Base-by-base conservation (phyloP, 2,329 filamentous ascomycete species). In the Blastomyces parvus region DNA sequence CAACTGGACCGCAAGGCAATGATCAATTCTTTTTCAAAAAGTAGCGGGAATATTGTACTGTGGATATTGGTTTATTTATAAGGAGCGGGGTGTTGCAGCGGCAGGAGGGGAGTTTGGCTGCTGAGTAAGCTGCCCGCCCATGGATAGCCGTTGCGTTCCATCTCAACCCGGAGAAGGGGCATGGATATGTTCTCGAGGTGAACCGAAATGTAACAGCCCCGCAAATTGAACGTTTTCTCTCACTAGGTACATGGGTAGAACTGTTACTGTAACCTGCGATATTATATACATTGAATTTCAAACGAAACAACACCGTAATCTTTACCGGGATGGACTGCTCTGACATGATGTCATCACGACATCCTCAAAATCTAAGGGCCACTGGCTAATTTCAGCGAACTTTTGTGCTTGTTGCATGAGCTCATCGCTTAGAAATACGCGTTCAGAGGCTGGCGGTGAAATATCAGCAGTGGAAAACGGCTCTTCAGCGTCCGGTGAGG, bases 321-420 rank as follows among this genome's bases (percentile, higher is more conserved):
- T 50, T 64, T 64, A 70, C 50, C 66, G 63, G 27, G 59, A 65
- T 30, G 66, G 62, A 63, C 69, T 71, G 61, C 65, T 67, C 61
- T 71, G 67, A 42, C 66, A 69, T 50, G 68, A 70, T 25, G 69
- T 67, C 19, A 62, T 64, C 58, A 69, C 67, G 2, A 78, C 73
- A 61, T 78, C 76, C 64, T 78, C 76, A 70, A 77, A 78, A 36
- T 78, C 76, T 72, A 78, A 76, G 63, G 75, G 59, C 76, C 76
- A 78, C 64, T 72, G 66, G 65, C 78, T 76, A 53, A 78, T 69
- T 64, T 78, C 76, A 0, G 73, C 73, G 68, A 78, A 78, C 52
- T 77, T 78, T 64, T 68, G 68, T 36, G 72, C 71, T 59, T 74
- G 73, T 19, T 67, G 63, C 27, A 70, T 69, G 42, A 78, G 67